phyloP scores from a whole-genome alignment of 768 basidiomycete genomes.

The Lentinula boryana region DNA sequence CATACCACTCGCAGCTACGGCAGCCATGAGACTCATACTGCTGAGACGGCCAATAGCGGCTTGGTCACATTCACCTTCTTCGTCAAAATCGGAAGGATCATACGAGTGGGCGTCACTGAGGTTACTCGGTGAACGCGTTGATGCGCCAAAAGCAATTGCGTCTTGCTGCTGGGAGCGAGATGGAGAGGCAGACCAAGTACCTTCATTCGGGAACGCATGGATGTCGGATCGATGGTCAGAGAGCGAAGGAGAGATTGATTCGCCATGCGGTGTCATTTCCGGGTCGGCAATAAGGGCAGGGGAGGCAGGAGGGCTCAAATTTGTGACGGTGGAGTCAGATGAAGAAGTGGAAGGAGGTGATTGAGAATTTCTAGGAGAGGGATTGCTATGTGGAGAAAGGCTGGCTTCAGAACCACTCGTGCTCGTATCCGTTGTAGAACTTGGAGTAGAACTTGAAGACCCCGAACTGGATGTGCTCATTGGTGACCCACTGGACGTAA shows the following conservation, averaged over 20 bases:
- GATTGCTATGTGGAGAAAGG: not conserved
- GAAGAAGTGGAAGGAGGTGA: constrained; percentile 7
- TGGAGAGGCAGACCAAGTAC: not conserved
- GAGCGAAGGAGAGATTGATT: not conserved
- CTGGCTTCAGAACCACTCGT: not conserved
- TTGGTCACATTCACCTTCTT: constrained; percentile 54
- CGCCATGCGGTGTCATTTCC: not conserved
- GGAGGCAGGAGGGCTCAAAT: not conserved
- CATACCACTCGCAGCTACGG: constrained; percentile 74
- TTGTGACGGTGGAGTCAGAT: not conserved
- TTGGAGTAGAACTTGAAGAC: constrained; percentile 4
- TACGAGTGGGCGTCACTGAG: not conserved
- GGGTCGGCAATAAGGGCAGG: not conserved
- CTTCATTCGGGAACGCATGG: not conserved
- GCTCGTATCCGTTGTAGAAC: constrained; percentile 3
- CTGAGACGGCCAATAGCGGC: constrained; percentile 81
- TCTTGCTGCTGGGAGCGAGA: not conserved
- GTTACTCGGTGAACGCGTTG: not conserved
- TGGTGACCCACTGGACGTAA: not conserved
- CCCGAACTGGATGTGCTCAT: constrained; percentile 1
- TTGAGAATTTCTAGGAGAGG: not conserved
- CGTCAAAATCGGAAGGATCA: constrained; percentile 17
- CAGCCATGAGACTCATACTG: constrained; percentile 91
- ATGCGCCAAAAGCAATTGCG: not conserved
- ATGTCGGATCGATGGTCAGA: not conserved